Conservation (phyloP, 2,329 filamentous ascomycete genomes). For the Fusarium globosum region DNA sequence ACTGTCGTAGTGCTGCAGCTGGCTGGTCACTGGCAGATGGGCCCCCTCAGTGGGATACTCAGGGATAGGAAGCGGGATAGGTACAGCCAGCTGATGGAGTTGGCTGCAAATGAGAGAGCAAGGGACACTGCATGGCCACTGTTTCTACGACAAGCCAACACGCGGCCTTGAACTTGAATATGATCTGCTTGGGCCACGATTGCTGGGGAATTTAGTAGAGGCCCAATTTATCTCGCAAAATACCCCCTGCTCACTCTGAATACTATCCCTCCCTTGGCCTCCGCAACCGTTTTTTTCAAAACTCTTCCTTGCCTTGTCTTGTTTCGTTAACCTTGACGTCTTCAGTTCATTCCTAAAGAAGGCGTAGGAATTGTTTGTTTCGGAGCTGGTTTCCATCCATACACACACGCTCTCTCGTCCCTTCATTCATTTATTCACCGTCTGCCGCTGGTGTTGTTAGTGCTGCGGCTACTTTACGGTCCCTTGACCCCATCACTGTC, state of each 20-base stretch:
- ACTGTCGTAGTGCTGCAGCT: not conserved
- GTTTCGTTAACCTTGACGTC: conserved; percentile 22
- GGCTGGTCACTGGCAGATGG: not conserved
- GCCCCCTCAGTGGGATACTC: conserved; percentile 14
- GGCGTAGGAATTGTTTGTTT: conserved; percentile 39
- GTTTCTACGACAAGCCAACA: conserved; percentile 21
- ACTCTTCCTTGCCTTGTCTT: conserved; percentile 25
- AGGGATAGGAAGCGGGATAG: conserved; percentile 6
- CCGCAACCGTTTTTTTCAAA: conserved; percentile 22
- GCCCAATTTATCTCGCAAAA: conserved; percentile 16
- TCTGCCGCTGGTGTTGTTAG: not conserved
- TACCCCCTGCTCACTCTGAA: conserved; percentile 20
- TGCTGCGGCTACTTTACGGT: conserved; percentile 30
- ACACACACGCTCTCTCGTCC: not conserved
- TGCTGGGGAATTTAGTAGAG: conserved; percentile 36
- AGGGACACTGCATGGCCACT: conserved; percentile 12
- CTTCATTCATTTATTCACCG: conserved; percentile 5
- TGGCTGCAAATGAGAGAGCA: conserved; percentile 21
- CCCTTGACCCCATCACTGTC: conserved; percentile 14
- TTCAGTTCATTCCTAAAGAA: conserved; percentile 36
- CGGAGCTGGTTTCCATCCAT: conserved; percentile 34
- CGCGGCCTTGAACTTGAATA: conserved; percentile 24
- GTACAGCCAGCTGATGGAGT: not conserved
- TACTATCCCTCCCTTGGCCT: conserved; percentile 17
- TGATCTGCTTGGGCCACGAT: conserved; percentile 31